Evolutionary conservation across 2,329 filamentous ascomycete genomes (phyloP).

Genomic region (Penicillium concentricum): DNA sequence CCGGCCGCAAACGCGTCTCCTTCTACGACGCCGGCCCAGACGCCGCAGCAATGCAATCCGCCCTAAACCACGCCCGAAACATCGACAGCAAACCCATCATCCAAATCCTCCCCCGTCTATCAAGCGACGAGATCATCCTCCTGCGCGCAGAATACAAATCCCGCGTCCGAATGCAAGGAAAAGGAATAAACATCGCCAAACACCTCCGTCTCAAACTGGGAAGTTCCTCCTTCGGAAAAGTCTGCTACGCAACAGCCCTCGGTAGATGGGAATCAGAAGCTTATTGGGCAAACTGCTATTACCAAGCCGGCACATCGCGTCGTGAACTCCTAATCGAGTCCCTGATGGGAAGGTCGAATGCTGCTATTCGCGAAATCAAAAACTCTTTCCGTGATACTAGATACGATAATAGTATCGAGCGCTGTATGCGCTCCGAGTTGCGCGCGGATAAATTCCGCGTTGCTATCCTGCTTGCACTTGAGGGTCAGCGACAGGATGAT

Average conservation of each 20-base stretch:
- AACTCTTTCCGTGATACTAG: constrained; percentile 87
- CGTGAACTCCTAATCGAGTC: constrained; percentile 90
- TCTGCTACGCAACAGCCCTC: constrained; percentile 83
- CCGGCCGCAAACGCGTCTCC: constrained; percentile 61
- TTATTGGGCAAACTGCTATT: constrained; percentile 98
- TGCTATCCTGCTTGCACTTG: constrained; percentile 78
- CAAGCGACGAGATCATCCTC: constrained; percentile 83
- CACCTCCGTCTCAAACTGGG: constrained; percentile 49
- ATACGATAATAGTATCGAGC: constrained; percentile 74
- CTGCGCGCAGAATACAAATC: constrained; percentile 88
- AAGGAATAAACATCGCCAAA: constrained; percentile 52
- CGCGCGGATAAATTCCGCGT: constrained; percentile 95
- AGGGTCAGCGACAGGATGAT: constrained; percentile 82
- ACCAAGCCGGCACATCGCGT: constrained; percentile 79
- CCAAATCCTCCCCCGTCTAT: constrained; percentile 78
- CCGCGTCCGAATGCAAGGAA: constrained; percentile 65
- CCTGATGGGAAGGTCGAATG: constrained; percentile 84
- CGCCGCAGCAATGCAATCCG: constrained; percentile 71
- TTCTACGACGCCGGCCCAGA: constrained; percentile 84
- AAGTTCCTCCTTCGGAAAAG: constrained; percentile 72
- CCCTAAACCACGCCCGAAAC: constrained; percentile 65
- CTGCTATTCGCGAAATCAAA: constrained; percentile 85
- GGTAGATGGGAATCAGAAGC: constrained; percentile 90
- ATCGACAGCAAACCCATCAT: constrained; percentile 71
- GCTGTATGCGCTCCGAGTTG: constrained; percentile 88